phyloP scores from a whole-genome alignment of 192 early-diverging fungal genomes.

The Nowakowskiella sp. region DNA sequence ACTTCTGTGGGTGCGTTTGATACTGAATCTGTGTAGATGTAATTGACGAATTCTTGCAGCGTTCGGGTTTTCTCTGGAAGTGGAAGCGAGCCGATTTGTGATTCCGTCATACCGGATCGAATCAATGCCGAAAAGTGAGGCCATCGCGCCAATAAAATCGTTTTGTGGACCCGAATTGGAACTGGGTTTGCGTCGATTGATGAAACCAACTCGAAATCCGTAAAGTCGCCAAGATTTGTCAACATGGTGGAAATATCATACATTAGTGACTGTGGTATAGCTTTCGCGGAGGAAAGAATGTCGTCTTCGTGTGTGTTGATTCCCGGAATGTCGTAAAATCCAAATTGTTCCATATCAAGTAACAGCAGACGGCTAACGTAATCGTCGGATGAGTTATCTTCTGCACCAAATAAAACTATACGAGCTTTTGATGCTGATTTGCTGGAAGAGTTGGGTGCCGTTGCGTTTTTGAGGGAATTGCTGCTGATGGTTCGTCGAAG shows the following conservation, averaged over 20 bases:
- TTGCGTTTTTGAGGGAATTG: too few relatives aligned
- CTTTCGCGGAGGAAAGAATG: too few relatives aligned
- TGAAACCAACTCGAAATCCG: constrained; percentile 42
- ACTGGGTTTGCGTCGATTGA: constrained; percentile 25
- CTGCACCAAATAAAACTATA: constrained; percentile 45
- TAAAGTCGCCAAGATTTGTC: constrained; percentile 34
- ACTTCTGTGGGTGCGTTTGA: constrained; percentile 29
- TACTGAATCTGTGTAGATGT: constrained; percentile 51
- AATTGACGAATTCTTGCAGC: constrained; percentile 45
- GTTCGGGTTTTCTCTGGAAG: constrained; percentile 45
- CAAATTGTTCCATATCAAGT: constrained; percentile 51
- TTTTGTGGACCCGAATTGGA: constrained; percentile 44
- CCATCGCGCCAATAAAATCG: constrained; percentile 58
- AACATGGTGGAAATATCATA: constrained; percentile 39
- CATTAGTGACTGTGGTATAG: constrained; percentile 35
- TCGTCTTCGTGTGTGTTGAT: too few relatives aligned
- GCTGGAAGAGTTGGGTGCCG: too few relatives aligned
- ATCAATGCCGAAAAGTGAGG: constrained; percentile 49
- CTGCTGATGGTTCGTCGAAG: too few relatives aligned
- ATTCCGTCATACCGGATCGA: constrained; percentile 49
- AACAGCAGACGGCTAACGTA: constrained; percentile 41
- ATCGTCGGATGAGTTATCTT: constrained; percentile 32
- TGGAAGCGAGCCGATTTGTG: constrained; percentile 29
- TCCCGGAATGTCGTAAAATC: constrained; percentile 45
- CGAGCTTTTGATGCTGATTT: too few relatives aligned